Percentiles rank a stretch among this genome's conserved stretches.
Evolutionary conservation across 2,329 filamentous ascomycete species (phyloP).

Genomic region (Myriangium duriaei): DNA sequence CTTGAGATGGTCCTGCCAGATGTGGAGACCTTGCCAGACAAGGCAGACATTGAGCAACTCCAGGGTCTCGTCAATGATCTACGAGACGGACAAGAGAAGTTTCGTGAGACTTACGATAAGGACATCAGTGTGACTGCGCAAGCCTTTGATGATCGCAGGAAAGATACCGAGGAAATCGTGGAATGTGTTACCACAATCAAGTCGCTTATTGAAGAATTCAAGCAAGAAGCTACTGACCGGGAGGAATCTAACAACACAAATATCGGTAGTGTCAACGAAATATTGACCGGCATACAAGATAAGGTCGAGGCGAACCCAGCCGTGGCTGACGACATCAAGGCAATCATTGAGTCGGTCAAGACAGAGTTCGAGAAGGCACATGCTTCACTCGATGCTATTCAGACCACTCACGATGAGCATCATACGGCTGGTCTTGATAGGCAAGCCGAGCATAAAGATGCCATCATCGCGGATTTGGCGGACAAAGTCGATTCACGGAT

Average conservation of each 20-base stretch:
- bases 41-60: constrained; percentile 62
- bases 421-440: constrained; percentile 44
- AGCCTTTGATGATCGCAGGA: constrained; percentile 70
- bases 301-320: constrained; percentile 41
- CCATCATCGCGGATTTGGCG: constrained; percentile 41
- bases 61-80: constrained; percentile 38
- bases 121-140: constrained; percentile 64
- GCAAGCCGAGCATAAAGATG: constrained; percentile 45
- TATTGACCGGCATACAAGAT: constrained; percentile 56
- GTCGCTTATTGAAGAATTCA: constrained; percentile 63
- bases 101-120: constrained; percentile 60
- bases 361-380: constrained; percentile 79
- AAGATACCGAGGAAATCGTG: constrained; percentile 66
- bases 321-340: constrained; percentile 38
- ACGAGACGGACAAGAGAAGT: constrained; percentile 48
- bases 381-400: constrained; percentile 63
- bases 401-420: constrained; percentile 61
- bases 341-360: constrained; percentile 61
- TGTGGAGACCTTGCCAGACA: constrained; percentile 57
- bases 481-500: constrained; percentile 64
- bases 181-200: constrained; percentile 72
- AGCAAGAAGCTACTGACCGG: constrained; percentile 61
- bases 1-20: constrained; percentile 62
- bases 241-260: constrained; percentile 63
- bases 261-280: constrained; percentile 42